Base-by-base conservation (phyloP, 2,329 filamentous ascomycete genomes). In the Ascochyta fabae region DNA sequence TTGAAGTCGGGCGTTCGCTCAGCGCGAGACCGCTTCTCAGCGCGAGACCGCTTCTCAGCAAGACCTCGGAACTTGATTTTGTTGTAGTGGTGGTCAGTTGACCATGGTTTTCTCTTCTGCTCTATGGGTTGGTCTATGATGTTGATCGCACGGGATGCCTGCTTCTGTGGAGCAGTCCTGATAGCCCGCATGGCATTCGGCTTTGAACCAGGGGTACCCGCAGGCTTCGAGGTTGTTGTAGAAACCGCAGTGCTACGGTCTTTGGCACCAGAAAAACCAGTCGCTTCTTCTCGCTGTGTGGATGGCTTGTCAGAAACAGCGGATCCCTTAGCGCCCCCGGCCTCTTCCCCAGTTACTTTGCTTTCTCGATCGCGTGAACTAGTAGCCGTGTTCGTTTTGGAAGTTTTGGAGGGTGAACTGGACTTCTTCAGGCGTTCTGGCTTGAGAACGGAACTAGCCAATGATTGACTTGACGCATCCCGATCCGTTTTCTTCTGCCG, bases 1-100 rank as follows among this genome's bases (percentile, higher is more conserved):
- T 22, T 46, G 15, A 57, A 49, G 45, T 74, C 70, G 16, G 72
- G 73, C 10, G 58, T 62, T 7, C 50, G 56, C 45, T 75, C 73
- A 6, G 39, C 45, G 13, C 61, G 63, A 22, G 60, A 59, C 24
- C n/a, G n/a, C n/a, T n/a, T n/a, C 45, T 75, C 73, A 6, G 39
- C 45, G 13, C 61, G 63, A 22, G 60, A 59, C 24, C 64, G 65
- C 19, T 65, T 59, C 7, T 67, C 61, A 15, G 69, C 71, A 26
- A 52, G 56, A 6, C 38, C 15, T 19, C 62, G 48, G 48, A 45
- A 66, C 3, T 60, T 44, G 15, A 70, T 12, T 9, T 55, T 73
- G 0, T 9, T 50, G 39, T 60, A 75, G 0, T 49, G 57, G 7
- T 56, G 61, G 3, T 62, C 54, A 2, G 56, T 54, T 16, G 57